phyloP scores from a whole-genome alignment of 352 stramenopile species.

The Globisporangium recalcitrans region DNA sequence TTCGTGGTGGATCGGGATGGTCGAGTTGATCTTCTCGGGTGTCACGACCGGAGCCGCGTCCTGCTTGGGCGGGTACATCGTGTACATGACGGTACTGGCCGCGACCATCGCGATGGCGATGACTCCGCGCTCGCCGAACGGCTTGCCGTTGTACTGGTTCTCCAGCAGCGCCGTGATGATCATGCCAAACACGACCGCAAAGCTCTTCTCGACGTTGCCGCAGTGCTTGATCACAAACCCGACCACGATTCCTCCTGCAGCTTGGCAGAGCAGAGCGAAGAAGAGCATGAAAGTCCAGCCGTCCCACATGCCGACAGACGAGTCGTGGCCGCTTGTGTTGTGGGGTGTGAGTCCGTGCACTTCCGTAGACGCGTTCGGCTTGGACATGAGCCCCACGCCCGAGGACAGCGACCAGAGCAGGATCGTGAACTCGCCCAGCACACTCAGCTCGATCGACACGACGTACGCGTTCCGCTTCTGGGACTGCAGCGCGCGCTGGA shows the following conservation, averaged over 20 bases:
- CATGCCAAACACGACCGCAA: slow-evolving; percentile 77
- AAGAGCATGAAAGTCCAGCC: slow-evolving; percentile 67
- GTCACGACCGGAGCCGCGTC: slow-evolving; percentile 18
- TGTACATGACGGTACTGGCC: slow-evolving; percentile 64
- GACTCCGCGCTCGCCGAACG: slow-evolving; percentile 50
- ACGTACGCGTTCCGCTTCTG: slow-evolving; percentile 75
- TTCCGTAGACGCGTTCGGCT: slow-evolving; percentile 12
- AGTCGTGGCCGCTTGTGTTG: slow-evolving; percentile 10
- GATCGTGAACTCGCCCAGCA: slow-evolving; percentile 60
- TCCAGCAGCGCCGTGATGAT: slow-evolving; percentile 72
- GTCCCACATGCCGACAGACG: slow-evolving; percentile 39
- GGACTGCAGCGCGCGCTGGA: slow-evolving; percentile 64
- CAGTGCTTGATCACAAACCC: slow-evolving; percentile 85
- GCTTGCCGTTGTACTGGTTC: slow-evolving; percentile 64
- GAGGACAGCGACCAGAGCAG: slow-evolving; percentile 40
- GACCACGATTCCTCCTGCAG: slow-evolving; percentile 61
- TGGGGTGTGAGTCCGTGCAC: slow-evolving; percentile 9
- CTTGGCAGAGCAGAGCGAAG: slow-evolving; percentile 65
- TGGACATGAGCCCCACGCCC: slow-evolving; percentile 14
- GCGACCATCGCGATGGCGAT: slow-evolving; percentile 58
- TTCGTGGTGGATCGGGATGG: slow-evolving; percentile 12
- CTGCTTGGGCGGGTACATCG: slow-evolving; percentile 48
- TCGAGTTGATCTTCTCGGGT: slow-evolving; percentile 15
- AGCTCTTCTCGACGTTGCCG: slow-evolving; percentile 82
- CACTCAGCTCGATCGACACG: slow-evolving; percentile 75